Percentiles rank a stretch among this genome's conserved stretches.
phyloP scores from a whole-genome alignment of 139 green algal species.

The Trebouxia sp. region DNA sequence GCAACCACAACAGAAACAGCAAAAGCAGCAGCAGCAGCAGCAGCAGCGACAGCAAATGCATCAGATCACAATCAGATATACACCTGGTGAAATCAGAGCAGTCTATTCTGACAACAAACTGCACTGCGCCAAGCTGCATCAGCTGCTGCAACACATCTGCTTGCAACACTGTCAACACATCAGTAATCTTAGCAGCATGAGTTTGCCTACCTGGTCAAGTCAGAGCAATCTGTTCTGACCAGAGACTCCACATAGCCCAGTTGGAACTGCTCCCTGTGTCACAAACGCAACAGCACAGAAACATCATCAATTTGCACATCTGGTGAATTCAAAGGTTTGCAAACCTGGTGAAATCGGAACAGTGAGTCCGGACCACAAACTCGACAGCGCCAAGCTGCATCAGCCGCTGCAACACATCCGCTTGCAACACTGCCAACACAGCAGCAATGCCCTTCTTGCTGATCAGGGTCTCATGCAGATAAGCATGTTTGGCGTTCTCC shows the following conservation, averaged over 20 bases:
- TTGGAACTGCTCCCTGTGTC: too few relatives aligned
- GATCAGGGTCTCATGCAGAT: slow-evolving; percentile 71
- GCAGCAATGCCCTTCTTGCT: slow-evolving; percentile 54
- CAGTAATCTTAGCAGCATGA: too few relatives aligned
- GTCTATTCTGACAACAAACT: slow-evolving; percentile 61
- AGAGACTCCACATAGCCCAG: too few relatives aligned
- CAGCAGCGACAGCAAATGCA: too few relatives aligned
- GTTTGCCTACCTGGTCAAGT: too few relatives aligned
- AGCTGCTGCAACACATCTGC: slow-evolving; percentile 62
- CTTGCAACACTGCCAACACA: slow-evolving; percentile 60
- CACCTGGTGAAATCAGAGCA: slow-evolving; percentile 38
- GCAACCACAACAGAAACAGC: too few relatives aligned
- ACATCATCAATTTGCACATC: too few relatives aligned
- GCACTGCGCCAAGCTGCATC: slow-evolving; percentile 46
- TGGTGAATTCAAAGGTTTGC: too few relatives aligned
- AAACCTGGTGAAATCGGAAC: slow-evolving; percentile 32
- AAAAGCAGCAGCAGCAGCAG: too few relatives aligned
- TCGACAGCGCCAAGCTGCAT: slow-evolving; percentile 50
- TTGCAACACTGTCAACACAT: slow-evolving; percentile 62
- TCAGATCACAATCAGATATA: too few relatives aligned
- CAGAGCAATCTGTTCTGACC: too few relatives aligned
- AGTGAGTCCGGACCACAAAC: slow-evolving; percentile 60
- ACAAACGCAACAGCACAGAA: too few relatives aligned
- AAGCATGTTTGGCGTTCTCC: slow-evolving; percentile 48
- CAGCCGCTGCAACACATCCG: slow-evolving; percentile 62